Evolutionary conservation across 208 protist species (phyloP).

Genomic region (Trypanosomatidae sp.): DNA sequence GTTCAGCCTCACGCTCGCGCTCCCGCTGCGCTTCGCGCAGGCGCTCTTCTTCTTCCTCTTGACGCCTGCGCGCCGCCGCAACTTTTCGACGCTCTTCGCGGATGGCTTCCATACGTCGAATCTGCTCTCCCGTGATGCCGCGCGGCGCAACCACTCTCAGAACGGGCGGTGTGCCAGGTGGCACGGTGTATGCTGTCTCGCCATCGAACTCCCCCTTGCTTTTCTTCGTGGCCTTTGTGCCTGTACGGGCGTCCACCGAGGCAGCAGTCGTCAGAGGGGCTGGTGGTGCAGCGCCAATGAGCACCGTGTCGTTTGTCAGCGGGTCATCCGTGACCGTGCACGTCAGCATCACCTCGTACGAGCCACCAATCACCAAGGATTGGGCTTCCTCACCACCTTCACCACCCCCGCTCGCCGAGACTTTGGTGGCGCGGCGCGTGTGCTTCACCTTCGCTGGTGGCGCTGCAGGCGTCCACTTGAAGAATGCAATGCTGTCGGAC

Average conservation of each 20-base stretch:
- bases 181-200: constrained; percentile 1
- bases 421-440: neutral
- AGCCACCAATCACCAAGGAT: constrained; percentile 16
- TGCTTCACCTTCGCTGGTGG: constrained; percentile 9
- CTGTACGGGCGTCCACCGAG: neutral
- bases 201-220: neutral
- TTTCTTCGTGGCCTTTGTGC: neutral
- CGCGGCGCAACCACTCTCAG: constrained; percentile 31
- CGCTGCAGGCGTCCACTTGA: constrained; percentile 24
- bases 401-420: neutral
- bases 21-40: constrained; percentile 52
- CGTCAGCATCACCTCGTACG: constrained; percentile 26
- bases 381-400: constrained; percentile 2
- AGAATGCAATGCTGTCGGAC: constrained; percentile 16
- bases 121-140: constrained; percentile 45
- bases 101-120: constrained; percentile 44
- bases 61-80: constrained; percentile 36
- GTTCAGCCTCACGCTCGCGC: constrained; percentile 51
- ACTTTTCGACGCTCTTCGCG: constrained; percentile 51
- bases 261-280: neutral
- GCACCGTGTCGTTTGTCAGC: constrained; percentile 20
- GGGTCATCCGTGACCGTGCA: constrained; percentile 10
- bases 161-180: constrained; percentile 13
- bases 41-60: constrained; percentile 58
- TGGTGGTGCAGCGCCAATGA: constrained; percentile 15